phyloP scores from a whole-genome alignment of 2,329 filamentous ascomycete species.

The Didymella exigua region DNA sequence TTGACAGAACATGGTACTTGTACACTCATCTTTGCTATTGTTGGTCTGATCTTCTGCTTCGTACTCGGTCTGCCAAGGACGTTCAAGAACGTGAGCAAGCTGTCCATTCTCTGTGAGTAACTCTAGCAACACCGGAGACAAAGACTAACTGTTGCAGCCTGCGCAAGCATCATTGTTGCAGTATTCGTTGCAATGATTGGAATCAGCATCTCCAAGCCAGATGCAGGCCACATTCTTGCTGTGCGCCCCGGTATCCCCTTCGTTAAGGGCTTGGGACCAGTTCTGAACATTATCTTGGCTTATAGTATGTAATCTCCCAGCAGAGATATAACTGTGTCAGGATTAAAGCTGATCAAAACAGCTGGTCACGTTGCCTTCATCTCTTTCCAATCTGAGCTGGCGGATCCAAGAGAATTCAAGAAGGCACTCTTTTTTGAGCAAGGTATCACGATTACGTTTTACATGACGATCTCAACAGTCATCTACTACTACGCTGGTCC shows the following conservation, averaged over 20 bases:
- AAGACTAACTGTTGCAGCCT: constrained; percentile 52
- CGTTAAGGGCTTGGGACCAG: constrained; percentile 35
- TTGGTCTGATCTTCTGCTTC: constrained; percentile 65
- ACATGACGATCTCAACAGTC: constrained; percentile 68
- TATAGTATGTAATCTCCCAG: constrained; percentile 56
- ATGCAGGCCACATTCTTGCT: constrained; percentile 36
- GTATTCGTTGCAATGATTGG: constrained; percentile 71
- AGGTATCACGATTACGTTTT: constrained; percentile 63
- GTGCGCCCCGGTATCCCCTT: constrained; percentile 29
- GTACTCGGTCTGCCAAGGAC: constrained; percentile 66
- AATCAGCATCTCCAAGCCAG: constrained; percentile 60
- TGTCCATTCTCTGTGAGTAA: constrained; percentile 63
- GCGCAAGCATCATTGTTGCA: constrained; percentile 66
- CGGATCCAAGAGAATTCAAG: constrained; percentile 64
- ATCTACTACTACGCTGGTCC: constrained; percentile 71
- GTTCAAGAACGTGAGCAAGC: constrained; percentile 65
- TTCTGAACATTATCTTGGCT: constrained; percentile 71
- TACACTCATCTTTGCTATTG: constrained; percentile 67
- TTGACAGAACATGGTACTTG: constrained; percentile 67
- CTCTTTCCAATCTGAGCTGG: constrained; percentile 68
- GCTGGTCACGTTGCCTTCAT: constrained; percentile 72
- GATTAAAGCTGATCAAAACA: constrained; percentile 7
- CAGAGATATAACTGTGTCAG: neutral
- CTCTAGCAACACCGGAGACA: no score
- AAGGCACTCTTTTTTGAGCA: constrained; percentile 69